These are phyloP conservation scores for Pedinophyceae sp. DNA, from an alignment of 139 green algal genomes.

Conservation along the genomic window DNA sequence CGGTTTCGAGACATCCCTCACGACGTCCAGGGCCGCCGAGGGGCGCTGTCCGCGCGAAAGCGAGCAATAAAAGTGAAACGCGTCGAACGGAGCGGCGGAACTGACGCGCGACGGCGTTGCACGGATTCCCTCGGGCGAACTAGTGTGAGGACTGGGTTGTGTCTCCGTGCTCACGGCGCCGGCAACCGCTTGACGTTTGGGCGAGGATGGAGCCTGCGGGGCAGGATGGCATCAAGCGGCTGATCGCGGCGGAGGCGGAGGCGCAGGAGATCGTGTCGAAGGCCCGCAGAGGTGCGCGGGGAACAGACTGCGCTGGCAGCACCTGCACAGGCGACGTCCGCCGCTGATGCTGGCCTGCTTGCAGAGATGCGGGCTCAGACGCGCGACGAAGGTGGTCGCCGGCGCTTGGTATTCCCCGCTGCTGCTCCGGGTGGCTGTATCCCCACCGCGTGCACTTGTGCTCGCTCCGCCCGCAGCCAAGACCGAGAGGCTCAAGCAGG, in stretches of 20 bases:
- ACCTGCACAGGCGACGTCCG: not conserved
- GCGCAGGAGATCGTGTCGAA: constrained; percentile 67
- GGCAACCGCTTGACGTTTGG: not conserved
- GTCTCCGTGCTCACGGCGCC: not conserved
- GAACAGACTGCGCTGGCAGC: not conserved
- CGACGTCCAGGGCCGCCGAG: not conserved
- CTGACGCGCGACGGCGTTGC: not conserved
- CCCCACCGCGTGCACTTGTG: not conserved
- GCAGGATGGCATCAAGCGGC: constrained; percentile 75
- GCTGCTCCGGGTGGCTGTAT: not conserved
- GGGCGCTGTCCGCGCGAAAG: not conserved
- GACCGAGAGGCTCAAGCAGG: constrained; percentile 51
- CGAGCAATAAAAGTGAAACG: too few relatives aligned
- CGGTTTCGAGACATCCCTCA: not conserved
- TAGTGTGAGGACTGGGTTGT: not conserved
- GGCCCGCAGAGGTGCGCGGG: constrained; percentile 51
- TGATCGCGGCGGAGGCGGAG: constrained; percentile 77
- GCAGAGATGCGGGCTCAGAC: not conserved
- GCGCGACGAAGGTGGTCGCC: not conserved
- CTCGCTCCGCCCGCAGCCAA: constrained; percentile 38
- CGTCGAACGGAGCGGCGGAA: too few relatives aligned
- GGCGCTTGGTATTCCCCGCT: not conserved
- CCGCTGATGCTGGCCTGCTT: not conserved
- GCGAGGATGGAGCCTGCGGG: constrained; percentile 12
- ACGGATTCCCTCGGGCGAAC: not conserved